Evolutionary conservation across 1,139 yeast genomes (phyloP), one percentile per base, ranked within the genome.

Genomic region (Hyphopichia burtonii): DNA sequence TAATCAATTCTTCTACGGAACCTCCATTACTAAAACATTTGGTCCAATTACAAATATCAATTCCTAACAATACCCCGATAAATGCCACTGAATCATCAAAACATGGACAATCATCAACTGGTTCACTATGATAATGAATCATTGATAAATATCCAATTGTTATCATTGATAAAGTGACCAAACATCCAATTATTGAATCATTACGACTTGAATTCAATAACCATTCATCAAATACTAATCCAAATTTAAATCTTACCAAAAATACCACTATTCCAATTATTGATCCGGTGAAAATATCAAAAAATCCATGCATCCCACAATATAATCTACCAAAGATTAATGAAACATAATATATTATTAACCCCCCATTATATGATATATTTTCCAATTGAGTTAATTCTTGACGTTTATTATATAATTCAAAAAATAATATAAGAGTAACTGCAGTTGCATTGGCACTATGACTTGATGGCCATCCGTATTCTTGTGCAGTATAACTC

Each of bases 221-320:
- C 48, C 59, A 54, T 12, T 52, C 44, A 54, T 80, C 85, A 69
- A 74, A 77, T 10, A 42, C 22, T 2, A 51, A 46, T 3, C 77
- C 73, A n/a, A 57, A 53, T 12, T 51, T 48, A 27, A 54, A 47
- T 46, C 91, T 64, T 31, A 71, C 58, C 11, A 71, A 39, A 41
- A 75, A 76, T 35, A 82, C 67, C 0, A 61, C 36, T 0, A 66
- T 42, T 0, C 99, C 99, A 22, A 89, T 70, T 0, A 75, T 0
- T 0, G 81, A 65, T 2, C 99, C 99, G 10, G 79, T 64, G 1
- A 69, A 41, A 4, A 93, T 71, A 59, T 93, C 99, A 27, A 87
- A 65, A 47, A 87, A 79, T 2, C 99, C 99, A 63, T 93, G 99
- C 99, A 93, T 93, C 4, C 99, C 99, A 61, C 97, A 91, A 64